Conservation (phyloP, 1,139 yeast species). For the Saccharomycopsis phalli region DNA sequence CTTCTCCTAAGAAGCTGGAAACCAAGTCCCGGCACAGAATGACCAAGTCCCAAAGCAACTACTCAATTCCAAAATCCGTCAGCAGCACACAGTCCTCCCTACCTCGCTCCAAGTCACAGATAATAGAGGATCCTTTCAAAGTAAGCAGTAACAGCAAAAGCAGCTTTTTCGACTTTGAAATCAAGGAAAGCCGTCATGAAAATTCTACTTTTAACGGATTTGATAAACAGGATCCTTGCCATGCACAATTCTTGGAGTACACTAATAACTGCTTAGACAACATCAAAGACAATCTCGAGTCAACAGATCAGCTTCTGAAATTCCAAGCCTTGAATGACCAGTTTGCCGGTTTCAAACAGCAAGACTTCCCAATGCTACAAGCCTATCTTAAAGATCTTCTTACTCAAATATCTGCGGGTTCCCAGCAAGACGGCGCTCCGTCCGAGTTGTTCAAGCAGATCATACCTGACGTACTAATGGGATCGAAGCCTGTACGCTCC, state of each 20-base stretch:
- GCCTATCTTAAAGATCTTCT: not conserved
- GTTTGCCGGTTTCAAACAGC: not conserved
- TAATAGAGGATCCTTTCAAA: not conserved
- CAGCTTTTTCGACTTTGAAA: slow-evolving; percentile 18
- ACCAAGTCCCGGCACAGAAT: not conserved
- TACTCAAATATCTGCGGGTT: not conserved
- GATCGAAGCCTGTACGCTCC: not conserved
- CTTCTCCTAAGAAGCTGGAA: too few relatives aligned
- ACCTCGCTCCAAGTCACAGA: not conserved
- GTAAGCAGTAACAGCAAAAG: slow-evolving; percentile 9
- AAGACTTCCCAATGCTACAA: not conserved
- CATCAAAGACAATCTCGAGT: not conserved
- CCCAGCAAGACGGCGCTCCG: not conserved
- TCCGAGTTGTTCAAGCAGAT: slow-evolving; percentile 8
- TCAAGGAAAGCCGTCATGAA: slow-evolving; percentile 3
- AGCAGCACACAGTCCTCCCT: not conserved
- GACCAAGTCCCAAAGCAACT: slow-evolving; percentile 2
- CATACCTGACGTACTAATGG: slow-evolving; percentile 5
- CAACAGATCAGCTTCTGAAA: not conserved
- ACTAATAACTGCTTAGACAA: not conserved
- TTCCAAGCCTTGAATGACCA: not conserved
- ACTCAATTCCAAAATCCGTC: not conserved
- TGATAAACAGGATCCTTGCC: not conserved
- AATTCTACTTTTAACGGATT: not conserved
- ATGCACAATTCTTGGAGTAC: not conserved